These are phyloP conservation scores for Lepidium aucheri DNA, from an alignment of 345 rosid genomes.

Conservation along the genomic window DNA sequence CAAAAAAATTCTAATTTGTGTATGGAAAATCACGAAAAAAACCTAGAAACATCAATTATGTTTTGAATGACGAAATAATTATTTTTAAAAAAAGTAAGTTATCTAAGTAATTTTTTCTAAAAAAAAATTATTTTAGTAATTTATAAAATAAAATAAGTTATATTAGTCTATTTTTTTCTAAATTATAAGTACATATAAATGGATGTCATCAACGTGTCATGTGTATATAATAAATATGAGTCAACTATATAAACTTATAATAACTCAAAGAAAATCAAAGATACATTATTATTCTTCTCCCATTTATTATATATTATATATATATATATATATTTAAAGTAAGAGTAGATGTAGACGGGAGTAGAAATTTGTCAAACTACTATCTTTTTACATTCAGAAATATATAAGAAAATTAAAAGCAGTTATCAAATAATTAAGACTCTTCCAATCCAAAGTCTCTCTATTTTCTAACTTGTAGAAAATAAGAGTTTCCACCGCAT, in stretches of 20 bases:
- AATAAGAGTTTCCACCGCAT: constrained; percentile 3
- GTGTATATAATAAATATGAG: not conserved
- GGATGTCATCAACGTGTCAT: not conserved
- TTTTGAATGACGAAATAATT: no score
- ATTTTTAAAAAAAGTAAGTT: no score
- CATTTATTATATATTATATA: not conserved
- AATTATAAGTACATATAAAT: not conserved
- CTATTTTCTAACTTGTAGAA: constrained; percentile 17
- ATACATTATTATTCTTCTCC: not conserved
- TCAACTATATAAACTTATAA: not conserved
- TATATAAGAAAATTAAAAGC: constrained; percentile 5
- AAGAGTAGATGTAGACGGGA: constrained; percentile 18
- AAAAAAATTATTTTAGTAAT: not conserved
- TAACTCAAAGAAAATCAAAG: not conserved
- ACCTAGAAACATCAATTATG: no score
- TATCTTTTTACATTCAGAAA: not conserved
- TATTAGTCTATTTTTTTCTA: not conserved
- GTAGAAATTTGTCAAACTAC: constrained; percentile 25
- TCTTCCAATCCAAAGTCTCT: constrained; percentile 11
- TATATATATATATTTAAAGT: not conserved
- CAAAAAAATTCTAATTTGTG: no score
- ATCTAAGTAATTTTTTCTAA: no score
- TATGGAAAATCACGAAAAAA: no score
- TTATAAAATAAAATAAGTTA: not conserved
- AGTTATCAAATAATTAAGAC: not conserved